A percentile compares a stretch with the other conserved stretches of the same genome.
These are phyloP conservation scores for Metschnikowia chrysomelidarum DNA, from an alignment of 805 yeast species.

Conservation along the genomic window DNA sequence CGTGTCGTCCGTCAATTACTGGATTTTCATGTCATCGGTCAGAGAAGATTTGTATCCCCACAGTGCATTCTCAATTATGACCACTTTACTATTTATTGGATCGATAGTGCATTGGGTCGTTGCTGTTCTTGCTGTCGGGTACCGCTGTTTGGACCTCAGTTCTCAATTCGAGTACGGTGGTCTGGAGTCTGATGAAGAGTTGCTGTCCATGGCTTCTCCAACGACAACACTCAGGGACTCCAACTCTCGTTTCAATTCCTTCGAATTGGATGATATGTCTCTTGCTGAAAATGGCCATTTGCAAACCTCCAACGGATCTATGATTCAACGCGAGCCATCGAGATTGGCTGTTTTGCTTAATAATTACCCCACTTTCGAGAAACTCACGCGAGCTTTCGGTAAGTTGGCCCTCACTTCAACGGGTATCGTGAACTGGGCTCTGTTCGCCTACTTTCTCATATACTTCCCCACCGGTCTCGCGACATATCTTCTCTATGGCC, in stretches of 20 bases:
- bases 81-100: slow-evolving; percentile 55
- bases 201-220: slow-evolving; percentile 15
- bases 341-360: slow-evolving; percentile 11
- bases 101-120: slow-evolving; percentile 52
- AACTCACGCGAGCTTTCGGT: slow-evolving; percentile 22
- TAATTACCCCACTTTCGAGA: slow-evolving; percentile 15
- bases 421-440: slow-evolving; percentile 53
- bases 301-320: slow-evolving; percentile 25
- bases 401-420: slow-evolving; percentile 14
- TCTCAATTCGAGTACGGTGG: slow-evolving; percentile 14
- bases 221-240: slow-evolving; percentile 16
- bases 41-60: slow-evolving; percentile 65
- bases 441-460: slow-evolving; percentile 57
- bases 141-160: slow-evolving; percentile 29
- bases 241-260: slow-evolving; percentile 17
- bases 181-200: slow-evolving; percentile 17
- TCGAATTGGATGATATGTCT: slow-evolving; percentile 22
- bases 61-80: slow-evolving; percentile 69
- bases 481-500: slow-evolving; percentile 67
- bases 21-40: slow-evolving; percentile 56
- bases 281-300: slow-evolving; percentile 16
- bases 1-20: slow-evolving; percentile 52
- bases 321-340: slow-evolving; percentile 13
- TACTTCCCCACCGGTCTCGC: slow-evolving; percentile 63
- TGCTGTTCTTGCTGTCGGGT: slow-evolving; percentile 49